Evolutionary conservation across 441 rosid genomes (phyloP), one percentile per base, ranked within the genome.

Genomic region (Bruguiera hainesii): DNA sequence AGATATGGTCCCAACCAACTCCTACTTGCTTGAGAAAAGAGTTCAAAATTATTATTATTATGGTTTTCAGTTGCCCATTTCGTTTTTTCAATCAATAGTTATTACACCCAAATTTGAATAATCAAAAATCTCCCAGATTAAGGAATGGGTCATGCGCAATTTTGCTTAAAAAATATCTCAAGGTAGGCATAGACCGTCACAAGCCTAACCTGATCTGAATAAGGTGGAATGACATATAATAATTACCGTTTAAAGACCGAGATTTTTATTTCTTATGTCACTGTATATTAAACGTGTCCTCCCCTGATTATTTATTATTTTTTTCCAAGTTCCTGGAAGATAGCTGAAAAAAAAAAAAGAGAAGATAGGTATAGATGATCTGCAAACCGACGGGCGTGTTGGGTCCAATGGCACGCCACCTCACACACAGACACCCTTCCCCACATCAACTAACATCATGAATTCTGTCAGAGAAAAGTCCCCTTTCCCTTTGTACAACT

Each of bases 321-420:
- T 2, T 46, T 31, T 58, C 23, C 52, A 3, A 16, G 5, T 35
- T 49, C 33, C 37, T 13, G 33, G 21, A 33, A 63, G 57, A 53
- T 52, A 30, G 55, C 4, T n/a, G 2, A 39, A 39, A 11, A 39
- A 39, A 3, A 37, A 37, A 10, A 10, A 37, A 10, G 0, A 37
- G 11, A 39, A 11, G 48, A 13, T 42, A 42, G 48, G 4, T 6
- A 61, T 56, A 28, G 57, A 69, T 63, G 72, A 49, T 65, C 66
- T 26, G 70, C 31, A 71, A 62, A 67, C 68, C 74, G 59, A 69
- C 56, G 64, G 28, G 19, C 7, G 56, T 63, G 75, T 61, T 69
- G 79, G 81, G 73, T 69, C 61, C 72, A 75, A 73, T 73, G 67
- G 70, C 73, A 75, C 68, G 63, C 3, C 46, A 10, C 13, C 46